Percentiles rank a stretch among this genome's conserved stretches.
Evolutionary conservation across 192 early-diverging fungal species (phyloP).

Genomic region (Coemansia asiatica): DNA sequence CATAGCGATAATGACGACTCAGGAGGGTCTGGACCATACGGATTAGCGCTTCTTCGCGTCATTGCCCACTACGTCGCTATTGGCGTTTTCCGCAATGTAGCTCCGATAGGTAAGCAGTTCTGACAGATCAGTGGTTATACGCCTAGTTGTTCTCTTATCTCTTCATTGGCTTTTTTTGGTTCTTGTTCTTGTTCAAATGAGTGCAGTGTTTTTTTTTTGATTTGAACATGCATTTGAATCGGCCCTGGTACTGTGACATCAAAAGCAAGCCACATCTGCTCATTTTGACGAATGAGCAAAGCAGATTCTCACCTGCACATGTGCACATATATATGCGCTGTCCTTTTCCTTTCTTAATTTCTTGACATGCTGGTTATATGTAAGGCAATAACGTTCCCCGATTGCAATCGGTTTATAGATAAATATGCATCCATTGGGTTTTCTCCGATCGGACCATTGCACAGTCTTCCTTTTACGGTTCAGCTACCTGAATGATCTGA

Average conservation of each 20-base stretch:
- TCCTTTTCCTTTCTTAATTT: background rate
- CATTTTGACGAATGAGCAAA: background rate
- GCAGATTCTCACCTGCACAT: background rate
- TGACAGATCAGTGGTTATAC: no score
- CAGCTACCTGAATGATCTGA: background rate
- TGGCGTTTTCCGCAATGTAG: slow-evolving; percentile 55
- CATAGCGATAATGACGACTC: slow-evolving; percentile 14
- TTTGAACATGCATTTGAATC: no score
- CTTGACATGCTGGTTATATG: background rate
- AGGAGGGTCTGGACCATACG: slow-evolving; percentile 46
- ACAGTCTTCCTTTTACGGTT: background rate
- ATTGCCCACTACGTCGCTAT: slow-evolving; percentile 56
- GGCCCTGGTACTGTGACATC: no score
- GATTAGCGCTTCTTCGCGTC: slow-evolving; percentile 49
- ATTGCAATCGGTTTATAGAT: no score
- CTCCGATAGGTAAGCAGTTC: slow-evolving; percentile 49
- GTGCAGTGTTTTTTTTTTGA: no score
- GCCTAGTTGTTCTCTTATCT: no score
- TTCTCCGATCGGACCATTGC: no score
- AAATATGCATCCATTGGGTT: no score
- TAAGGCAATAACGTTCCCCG: no score
- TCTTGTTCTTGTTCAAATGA: no score
- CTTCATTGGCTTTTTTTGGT: no score
- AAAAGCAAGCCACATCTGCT: slow-evolving; percentile 3
- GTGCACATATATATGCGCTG: background rate